Base-by-base conservation (phyloP, 352 stramenopile genomes). In the Saprolegnia parasitica region DNA sequence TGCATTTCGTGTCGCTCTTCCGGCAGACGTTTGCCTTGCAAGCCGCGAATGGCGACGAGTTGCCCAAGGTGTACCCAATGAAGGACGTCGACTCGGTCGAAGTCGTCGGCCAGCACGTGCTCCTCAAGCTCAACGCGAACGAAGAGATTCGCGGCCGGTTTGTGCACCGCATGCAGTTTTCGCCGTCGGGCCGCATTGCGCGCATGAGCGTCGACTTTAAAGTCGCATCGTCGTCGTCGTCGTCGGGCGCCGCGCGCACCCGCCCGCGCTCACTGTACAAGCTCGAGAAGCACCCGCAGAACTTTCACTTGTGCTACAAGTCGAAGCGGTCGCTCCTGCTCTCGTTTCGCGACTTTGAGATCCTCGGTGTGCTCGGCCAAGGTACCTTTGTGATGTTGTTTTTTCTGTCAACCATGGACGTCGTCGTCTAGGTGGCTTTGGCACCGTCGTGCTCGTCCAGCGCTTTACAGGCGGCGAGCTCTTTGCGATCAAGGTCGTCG, bases 151-250 rank as follows among this genome's bases (percentile, higher is more conserved):
- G n/a, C 32, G 87, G 87, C 23, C 91, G 91, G 60, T 81, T 95
- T 46, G 80, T 78, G 26, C 76, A 93, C 8, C 85, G 91, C 71
- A 77, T 92, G n/a, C 85, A 84, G 54, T 93, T 95, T 63, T 90
- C 87, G 55, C 87, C 87, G 1, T 86, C 87, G 35, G 78, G 86
- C 9, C 87, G 87, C 37, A 81, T 95, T n/a, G 92, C 84, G 56
- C 83, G 87, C n/a, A 76, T 90, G 18, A 84, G 91, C 65, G 77
- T 95, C 20, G 90, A 85, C 21, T 95, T 95, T 77, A 84, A 84
- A 91, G 70, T 81, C 82, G 35, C 76, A 72, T n/a, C n/a, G 10
- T 54, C 74, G 16, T 58, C 67, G 8, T 79, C 78, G 52, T 70
- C 67, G 10, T 77, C 75, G 52, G 71, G 76, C n/a, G 81, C 73